Evolutionary conservation across 441 rosid genomes (phyloP).

Genomic region (Omphalea diandra): DNA sequence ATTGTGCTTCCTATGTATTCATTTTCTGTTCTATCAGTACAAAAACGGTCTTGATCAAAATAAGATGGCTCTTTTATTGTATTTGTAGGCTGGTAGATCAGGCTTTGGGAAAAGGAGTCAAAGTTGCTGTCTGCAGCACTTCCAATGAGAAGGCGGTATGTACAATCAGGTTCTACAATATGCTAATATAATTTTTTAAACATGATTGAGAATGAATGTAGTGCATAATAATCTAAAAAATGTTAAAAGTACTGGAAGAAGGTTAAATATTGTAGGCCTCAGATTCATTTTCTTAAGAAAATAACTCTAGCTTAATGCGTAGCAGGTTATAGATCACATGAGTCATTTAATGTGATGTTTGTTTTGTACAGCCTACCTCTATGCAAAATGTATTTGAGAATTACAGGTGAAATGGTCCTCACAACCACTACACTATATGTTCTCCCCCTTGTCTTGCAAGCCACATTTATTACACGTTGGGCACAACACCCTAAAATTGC

Average conservation of each 20-base stretch:
- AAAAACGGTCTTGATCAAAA: not conserved
- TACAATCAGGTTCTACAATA: constrained; percentile 56
- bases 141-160: constrained; percentile 99
- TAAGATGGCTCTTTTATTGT: not conserved
- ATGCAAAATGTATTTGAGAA: not conserved
- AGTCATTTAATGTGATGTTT: not conserved
- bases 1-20: not conserved
- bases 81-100: constrained; percentile 79
- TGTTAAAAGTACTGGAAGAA: not conserved
- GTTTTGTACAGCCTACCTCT: not conserved
- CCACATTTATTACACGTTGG: no score
- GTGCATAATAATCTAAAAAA: no score
- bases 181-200: constrained; percentile 16
- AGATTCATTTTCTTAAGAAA: constrained; percentile 14
- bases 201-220: constrained; percentile 1
- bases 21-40: not conserved
- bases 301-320: not conserved
- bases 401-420: constrained; percentile 11
- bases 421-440: no score
- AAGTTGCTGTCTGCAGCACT: constrained; percentile 95
- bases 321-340: not conserved
- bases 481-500: constrained; percentile 3
- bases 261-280: not conserved
- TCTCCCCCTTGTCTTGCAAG: no score
- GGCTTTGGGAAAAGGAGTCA: constrained; percentile 75